Evolutionary conservation across 371 early-diverging fungal genomes (phyloP).

Genomic region (Amoeboaphelidium protococcarum): DNA sequence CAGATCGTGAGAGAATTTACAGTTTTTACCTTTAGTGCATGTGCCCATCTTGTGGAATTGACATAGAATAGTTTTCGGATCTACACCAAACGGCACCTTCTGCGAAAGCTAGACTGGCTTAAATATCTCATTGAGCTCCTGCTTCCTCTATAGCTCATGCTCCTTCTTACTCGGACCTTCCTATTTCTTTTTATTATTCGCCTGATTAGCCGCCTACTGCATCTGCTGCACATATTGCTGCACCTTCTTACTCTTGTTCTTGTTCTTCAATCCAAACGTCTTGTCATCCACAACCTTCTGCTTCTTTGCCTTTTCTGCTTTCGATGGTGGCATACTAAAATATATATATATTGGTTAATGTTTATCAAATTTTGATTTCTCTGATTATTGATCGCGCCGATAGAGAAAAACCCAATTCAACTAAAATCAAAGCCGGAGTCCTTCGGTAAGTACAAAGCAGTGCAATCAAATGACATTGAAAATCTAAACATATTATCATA

Average conservation of each 20-base stretch:
- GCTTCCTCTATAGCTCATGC: slow-evolving; percentile 38
- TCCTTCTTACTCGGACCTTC: slow-evolving; percentile 22
- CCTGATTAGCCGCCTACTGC: slow-evolving; percentile 13
- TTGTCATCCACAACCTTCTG: slow-evolving; percentile 78
- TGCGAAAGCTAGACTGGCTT: slow-evolving; percentile 60
- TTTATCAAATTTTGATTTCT: too few relatives aligned
- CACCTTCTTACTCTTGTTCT: slow-evolving; percentile 68
- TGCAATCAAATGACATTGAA: too few relatives aligned
- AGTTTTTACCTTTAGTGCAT: slow-evolving; percentile 77
- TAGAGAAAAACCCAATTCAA: too few relatives aligned
- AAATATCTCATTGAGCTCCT: slow-evolving; percentile 60
- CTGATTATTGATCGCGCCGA: too few relatives aligned
- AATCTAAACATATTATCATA: too few relatives aligned
- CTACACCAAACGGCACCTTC: slow-evolving; percentile 95
- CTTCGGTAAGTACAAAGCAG: too few relatives aligned
- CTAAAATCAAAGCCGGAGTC: too few relatives aligned
- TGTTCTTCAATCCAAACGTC: slow-evolving; percentile 95
- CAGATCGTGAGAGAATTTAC: slow-evolving; percentile 96
- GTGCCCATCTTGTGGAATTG: slow-evolving; percentile 67
- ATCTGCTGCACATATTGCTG: slow-evolving; percentile 70
- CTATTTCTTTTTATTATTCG: slow-evolving; percentile 8
- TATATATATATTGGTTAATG: too few relatives aligned
- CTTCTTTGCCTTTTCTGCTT: slow-evolving; percentile 38
- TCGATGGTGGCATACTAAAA: too few relatives aligned
- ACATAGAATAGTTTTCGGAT: slow-evolving; percentile 95